A percentile compares a stretch with the other conserved stretches of the same genome.
These are phyloP conservation scores for Ogataea dorogensis DNA, from an alignment of 805 yeast genomes.

Conservation along the genomic window DNA sequence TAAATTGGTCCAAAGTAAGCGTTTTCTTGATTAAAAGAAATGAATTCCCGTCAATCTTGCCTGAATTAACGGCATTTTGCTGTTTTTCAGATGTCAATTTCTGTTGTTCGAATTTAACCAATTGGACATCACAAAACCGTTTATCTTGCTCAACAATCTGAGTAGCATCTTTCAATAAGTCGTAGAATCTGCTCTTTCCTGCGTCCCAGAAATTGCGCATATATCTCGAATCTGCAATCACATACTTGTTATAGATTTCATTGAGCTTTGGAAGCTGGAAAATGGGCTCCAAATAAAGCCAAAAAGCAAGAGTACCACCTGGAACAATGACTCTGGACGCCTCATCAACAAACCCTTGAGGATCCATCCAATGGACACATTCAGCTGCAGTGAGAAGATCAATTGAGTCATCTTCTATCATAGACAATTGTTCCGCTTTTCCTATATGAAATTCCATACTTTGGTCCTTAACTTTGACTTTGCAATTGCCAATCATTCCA, in stretches of 20 bases:
- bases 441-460: slow-evolving; percentile 24
- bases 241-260: slow-evolving; percentile 46
- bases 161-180: slow-evolving; percentile 27
- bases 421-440: slow-evolving; percentile 29
- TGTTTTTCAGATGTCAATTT: slow-evolving; percentile 1
- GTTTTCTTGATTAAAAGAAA: slow-evolving; percentile 21
- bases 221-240: slow-evolving; percentile 45
- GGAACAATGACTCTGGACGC: slow-evolving; percentile 50
- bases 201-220: slow-evolving; percentile 50
- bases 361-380: slow-evolving; percentile 78
- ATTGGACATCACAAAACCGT: slow-evolving; percentile 32
- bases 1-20: slow-evolving; percentile 20
- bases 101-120: slow-evolving; percentile 18
- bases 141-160: slow-evolving; percentile 18
- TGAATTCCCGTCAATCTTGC: slow-evolving; percentile 6
- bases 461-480: slow-evolving; percentile 4
- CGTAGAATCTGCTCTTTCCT: slow-evolving; percentile 43
- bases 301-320: slow-evolving; percentile 66
- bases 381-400: slow-evolving; percentile 76
- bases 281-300: slow-evolving; percentile 73
- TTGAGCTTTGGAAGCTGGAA: slow-evolving; percentile 52
- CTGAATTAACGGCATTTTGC: slow-evolving; percentile 1
- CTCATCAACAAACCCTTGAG: slow-evolving; percentile 34
- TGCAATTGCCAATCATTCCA: slow-evolving; percentile 53
- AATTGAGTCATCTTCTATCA: slow-evolving; percentile 34